These are phyloP conservation scores for Eudorina sp. DNA, from an alignment of 139 green algal genomes.

Conservation along the genomic window DNA sequence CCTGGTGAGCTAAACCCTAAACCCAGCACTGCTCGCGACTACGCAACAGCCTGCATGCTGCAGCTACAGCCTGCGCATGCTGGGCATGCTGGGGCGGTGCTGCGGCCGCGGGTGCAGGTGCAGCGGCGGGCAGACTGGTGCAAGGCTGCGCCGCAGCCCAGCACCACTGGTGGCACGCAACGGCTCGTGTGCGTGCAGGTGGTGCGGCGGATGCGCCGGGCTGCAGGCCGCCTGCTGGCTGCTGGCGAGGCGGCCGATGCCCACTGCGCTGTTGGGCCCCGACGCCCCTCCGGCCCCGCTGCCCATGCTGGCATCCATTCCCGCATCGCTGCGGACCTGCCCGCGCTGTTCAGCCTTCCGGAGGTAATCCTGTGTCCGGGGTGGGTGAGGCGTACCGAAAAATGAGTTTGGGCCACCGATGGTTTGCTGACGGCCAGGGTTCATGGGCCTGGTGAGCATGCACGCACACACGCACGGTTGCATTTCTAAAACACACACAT, in stretches of 20 bases:
- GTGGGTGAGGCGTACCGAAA: not conserved
- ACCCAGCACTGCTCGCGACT: too few relatives aligned
- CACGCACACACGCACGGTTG: not conserved
- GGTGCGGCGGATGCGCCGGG: conserved; percentile 2
- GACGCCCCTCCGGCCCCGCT: not conserved
- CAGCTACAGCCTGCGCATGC: conserved; percentile 32
- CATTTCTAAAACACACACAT: not conserved
- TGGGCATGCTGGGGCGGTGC: not conserved
- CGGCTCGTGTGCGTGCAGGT: not conserved
- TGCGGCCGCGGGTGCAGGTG: not conserved
- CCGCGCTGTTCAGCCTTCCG: not conserved
- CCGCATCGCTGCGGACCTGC: not conserved
- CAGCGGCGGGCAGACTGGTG: not conserved
- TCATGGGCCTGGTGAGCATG: not conserved
- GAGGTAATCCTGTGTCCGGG: conserved; percentile 3
- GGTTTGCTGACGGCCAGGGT: not conserved
- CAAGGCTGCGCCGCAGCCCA: conserved; percentile 13
- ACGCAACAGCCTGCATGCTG: not conserved
- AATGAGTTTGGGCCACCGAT: not conserved
- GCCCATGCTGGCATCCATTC: not conserved
- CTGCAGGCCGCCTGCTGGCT: conserved; percentile 19
- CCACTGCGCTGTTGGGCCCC: not conserved
- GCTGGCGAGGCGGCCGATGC: not conserved
- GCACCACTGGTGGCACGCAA: not conserved
- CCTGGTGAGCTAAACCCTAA: too few relatives aligned